A percentile compares a stretch with the other conserved stretches of the same genome.
These are phyloP conservation scores for Apiotrichum domesticum DNA, from an alignment of 1,284 basidiomycete species.

Conservation along the genomic window DNA sequence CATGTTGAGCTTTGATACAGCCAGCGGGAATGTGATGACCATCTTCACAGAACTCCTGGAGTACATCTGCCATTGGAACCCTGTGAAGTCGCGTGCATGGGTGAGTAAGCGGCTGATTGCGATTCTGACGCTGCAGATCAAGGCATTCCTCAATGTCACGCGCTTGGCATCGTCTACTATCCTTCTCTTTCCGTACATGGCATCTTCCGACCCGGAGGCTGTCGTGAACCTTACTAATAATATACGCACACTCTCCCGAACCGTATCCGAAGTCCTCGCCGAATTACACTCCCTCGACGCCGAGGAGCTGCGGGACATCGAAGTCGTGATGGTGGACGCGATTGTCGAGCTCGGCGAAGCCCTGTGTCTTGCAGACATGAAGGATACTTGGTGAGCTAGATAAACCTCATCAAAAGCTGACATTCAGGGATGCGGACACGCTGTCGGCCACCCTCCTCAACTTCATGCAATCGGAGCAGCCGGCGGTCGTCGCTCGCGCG, in stretches of 20 bases:
- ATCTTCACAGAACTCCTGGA: background rate
- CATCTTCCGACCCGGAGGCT: no score
- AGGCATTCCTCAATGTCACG: conserved; percentile 12
- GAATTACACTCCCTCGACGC: no score
- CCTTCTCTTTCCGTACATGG: conserved; percentile 18
- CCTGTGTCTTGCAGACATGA: conserved; percentile 19
- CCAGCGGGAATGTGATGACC: background rate
- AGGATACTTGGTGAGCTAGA: conserved; percentile 24
- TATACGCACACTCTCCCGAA: no score
- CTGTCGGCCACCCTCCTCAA: conserved; percentile 25
- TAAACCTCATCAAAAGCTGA: background rate
- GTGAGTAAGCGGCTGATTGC: background rate
- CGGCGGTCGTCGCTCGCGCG: conserved; percentile 13
- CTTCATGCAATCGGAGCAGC: conserved; percentile 8
- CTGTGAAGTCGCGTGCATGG: background rate
- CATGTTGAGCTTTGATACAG: conserved; percentile 7
- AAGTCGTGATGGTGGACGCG: conserved; percentile 18
- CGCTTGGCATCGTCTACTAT: conserved; percentile 14
- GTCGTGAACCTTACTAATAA: no score
- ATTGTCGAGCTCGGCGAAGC: conserved; percentile 22
- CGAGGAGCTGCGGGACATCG: background rate
- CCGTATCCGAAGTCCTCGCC: no score
- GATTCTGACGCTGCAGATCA: conserved; percentile 1
- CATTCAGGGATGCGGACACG: conserved; percentile 22
- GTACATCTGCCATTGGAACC: no score